Conservation (phyloP, 768 basidiomycete genomes). For the Xerocomellus dryophilus region DNA sequence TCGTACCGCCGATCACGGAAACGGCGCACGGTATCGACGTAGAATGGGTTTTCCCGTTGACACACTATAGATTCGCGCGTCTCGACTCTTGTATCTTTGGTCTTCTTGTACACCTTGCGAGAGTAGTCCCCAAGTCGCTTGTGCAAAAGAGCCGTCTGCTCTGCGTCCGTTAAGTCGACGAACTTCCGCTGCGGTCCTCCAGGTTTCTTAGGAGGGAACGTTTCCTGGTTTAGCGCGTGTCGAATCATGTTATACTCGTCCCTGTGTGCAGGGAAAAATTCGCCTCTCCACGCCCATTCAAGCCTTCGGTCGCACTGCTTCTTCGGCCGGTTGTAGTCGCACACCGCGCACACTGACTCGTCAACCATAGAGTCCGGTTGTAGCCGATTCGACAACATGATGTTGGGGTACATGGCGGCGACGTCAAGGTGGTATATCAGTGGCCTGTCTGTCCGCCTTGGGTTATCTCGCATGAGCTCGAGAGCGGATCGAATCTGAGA, state of each 20-base stretch:
- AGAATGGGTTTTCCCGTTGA: constrained; percentile 97
- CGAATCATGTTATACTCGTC: constrained; percentile 99
- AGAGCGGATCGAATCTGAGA: constrained; percentile 70
- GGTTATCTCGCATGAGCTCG: constrained; percentile 88
- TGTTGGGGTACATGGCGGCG: constrained; percentile 99
- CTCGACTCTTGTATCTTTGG: constrained; percentile 94
- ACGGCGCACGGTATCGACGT: constrained; percentile 94
- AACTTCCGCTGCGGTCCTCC: constrained; percentile 77
- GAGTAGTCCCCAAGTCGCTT: constrained; percentile 99
- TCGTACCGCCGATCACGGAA: constrained; percentile 98
- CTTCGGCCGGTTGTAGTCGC: constrained; percentile 95
- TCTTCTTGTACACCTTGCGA: constrained; percentile 97
- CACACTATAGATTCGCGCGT: constrained; percentile 93
- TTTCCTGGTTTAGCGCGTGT: constrained; percentile 92
- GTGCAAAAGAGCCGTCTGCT: constrained; percentile 90
- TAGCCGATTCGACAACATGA: constrained; percentile 99
- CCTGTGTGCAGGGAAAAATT: constrained; percentile 94
- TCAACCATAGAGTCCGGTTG: constrained; percentile 98
- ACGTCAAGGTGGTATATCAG: constrained; percentile 99
- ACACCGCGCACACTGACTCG: constrained; percentile 94
- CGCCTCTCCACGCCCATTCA: constrained; percentile 98
- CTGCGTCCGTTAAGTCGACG: constrained; percentile 73
- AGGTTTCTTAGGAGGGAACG: constrained; percentile 78
- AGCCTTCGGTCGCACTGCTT: constrained; percentile 92
- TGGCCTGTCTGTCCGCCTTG: constrained; percentile 83